Percentiles rank a stretch among this genome's conserved stretches.
Evolutionary conservation across 306 rosid genomes (phyloP).

Genomic region (Abrus pulchellus): DNA sequence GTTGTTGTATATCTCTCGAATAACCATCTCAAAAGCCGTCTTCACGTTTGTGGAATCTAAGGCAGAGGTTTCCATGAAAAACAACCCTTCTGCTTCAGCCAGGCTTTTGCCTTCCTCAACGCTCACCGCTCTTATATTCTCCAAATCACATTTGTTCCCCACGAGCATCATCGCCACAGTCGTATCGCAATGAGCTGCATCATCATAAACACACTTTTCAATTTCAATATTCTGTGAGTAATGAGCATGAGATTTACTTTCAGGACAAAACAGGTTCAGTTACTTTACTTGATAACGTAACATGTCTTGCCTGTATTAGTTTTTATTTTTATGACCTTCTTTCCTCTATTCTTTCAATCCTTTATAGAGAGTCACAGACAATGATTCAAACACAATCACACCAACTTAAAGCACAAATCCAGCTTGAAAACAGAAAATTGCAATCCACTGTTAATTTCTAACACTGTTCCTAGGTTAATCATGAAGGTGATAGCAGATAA

Average conservation of each 20-base stretch:
- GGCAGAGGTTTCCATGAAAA: constrained; percentile 98
- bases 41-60: constrained; percentile 85
- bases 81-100: constrained; percentile 91
- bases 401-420: neutral
- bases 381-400: neutral
- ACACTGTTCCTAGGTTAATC: too few relatives aligned
- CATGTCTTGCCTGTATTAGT: neutral
- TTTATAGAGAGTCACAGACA: neutral
- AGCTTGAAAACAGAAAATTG: too few relatives aligned
- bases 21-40: constrained; percentile 87
- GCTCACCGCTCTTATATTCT: constrained; percentile 79
- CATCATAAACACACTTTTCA: neutral
- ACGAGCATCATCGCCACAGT: constrained; percentile 92
- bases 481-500: too few relatives aligned
- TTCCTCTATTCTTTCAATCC: neutral
- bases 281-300: neutral
- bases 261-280: neutral
- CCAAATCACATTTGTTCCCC: constrained; percentile 91
- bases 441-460: too few relatives aligned
- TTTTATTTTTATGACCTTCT: neutral
- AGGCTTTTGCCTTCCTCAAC: constrained; percentile 89
- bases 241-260: neutral
- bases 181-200: constrained; percentile 93
- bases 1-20: constrained; percentile 86
- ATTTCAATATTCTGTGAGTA: too few relatives aligned